Evolutionary conservation across 345 rosid species (phyloP), one percentile per base, ranked within the genome.

Genomic region (Euphorbia tirucalli): DNA sequence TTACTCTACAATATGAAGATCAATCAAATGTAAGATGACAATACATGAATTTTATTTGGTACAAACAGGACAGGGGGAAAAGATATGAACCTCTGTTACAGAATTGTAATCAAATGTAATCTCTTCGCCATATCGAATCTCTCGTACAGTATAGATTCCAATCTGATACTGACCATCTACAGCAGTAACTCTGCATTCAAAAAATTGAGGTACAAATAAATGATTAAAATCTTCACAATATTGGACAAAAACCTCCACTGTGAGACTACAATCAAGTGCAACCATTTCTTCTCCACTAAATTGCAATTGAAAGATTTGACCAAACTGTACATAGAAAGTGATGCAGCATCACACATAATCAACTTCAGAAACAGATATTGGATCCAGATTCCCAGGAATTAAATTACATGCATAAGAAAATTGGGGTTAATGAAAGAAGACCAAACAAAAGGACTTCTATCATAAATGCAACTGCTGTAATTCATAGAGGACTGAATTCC

Each of bases 161-260:
- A 96, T 96, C 85, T 93, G 99, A 78, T 96, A 96, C 68, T 88
- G 94, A 75, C 99, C 99, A 85, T 81, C 94, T 21, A 96, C 99
- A 43, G 99, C 98, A 77, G 99, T 96, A 75, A 96, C 99, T 80
- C 99, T 96, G 86, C 73, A 78, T 71, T 71, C 46, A 66, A 37
- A 19, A 69, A 39, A 60, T 39, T 32, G 19, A 31, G 59, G 37
- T 31, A 27, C 35, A 61, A 30, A 41, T 28, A 39, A 70, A 30
- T 50, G 32, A 59, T 21, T 13, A 21, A 76, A 71, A 55, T 11
- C 19, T 44, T 3, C 59, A 4, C 18, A 64, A 2, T 43, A 74
- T 16, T 56, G 18, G 30, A 32, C 61, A n/a, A 48, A 44, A 54
- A 41, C 24, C 50, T 64, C 50, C 15, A n/a, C 28, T 59, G 11